Evolutionary conservation across 805 yeast genomes (phyloP).

Genomic region (Teunomyces pallodes): DNA sequence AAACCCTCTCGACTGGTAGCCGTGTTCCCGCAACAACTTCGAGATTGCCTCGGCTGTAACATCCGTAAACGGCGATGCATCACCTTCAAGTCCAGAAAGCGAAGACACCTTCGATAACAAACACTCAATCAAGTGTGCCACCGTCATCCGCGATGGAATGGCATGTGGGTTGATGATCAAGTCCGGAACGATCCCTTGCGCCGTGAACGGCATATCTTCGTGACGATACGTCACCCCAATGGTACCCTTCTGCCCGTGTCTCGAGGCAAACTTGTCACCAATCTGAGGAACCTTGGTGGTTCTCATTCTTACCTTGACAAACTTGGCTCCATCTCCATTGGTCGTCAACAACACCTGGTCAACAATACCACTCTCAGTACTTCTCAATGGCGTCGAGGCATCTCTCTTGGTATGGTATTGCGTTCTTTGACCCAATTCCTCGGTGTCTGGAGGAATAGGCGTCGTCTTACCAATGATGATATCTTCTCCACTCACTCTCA

Average conservation of each 20-base stretch:
- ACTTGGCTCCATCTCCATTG: conserved; percentile 96
- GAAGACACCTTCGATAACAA: conserved; percentile 92
- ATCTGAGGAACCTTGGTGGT: conserved; percentile 98
- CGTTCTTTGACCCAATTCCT: conserved; percentile 97
- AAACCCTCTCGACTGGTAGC: conserved; percentile 97
- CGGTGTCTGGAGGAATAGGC: conserved; percentile 98
- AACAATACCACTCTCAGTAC: conserved; percentile 97
- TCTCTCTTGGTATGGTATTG: conserved; percentile 98
- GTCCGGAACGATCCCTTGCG: conserved; percentile 96
- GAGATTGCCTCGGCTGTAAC: conserved; percentile 98
- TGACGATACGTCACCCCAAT: conserved; percentile 98
- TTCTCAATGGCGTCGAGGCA: conserved; percentile 95
- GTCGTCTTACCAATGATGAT: conserved; percentile 98
- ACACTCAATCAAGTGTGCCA: conserved; percentile 98
- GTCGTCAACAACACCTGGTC: conserved; percentile 97
- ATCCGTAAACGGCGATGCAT: conserved; percentile 98
- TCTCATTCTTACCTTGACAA: conserved; percentile 98
- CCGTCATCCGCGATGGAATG: conserved; percentile 99
- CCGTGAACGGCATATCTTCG: conserved; percentile 97
- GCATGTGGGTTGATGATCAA: conserved; percentile 98
- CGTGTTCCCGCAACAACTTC: conserved; percentile 86
- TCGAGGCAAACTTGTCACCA: conserved; percentile 98
- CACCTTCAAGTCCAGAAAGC: conserved; percentile 95
- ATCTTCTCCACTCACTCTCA: conserved; percentile 98
- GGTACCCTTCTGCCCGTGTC: conserved; percentile 99